A percentile compares a stretch with the other conserved stretches of the same genome.
phyloP scores from a whole-genome alignment of 2,329 filamentous ascomycete species.

The Geosmithia flava region DNA sequence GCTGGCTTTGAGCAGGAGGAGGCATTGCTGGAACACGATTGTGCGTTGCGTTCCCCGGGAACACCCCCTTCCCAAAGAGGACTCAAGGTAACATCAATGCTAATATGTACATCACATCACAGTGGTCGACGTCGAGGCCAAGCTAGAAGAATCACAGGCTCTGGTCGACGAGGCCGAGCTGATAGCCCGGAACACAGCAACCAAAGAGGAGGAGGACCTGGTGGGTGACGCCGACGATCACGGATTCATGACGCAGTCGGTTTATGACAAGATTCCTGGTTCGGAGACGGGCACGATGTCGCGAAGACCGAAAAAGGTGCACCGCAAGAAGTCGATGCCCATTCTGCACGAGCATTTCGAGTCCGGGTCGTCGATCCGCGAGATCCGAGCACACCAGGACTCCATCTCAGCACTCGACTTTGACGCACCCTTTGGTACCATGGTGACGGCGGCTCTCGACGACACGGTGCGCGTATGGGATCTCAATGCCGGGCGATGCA shows the following conservation, averaged over 20 bases:
- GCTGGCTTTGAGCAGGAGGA: conserved; percentile 86
- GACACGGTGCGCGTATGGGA: conserved; percentile 96
- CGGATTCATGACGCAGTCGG: conserved; percentile 92
- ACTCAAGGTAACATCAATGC: not conserved
- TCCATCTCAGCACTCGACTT: conserved; percentile 86
- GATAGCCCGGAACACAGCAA: conserved; percentile 36
- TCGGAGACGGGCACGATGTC: conserved; percentile 31
- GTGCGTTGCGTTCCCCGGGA: conserved; percentile 33
- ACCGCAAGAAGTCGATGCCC: conserved; percentile 75
- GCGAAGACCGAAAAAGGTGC: conserved; percentile 36
- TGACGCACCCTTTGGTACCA: conserved; percentile 89
- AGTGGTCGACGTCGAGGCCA: conserved; percentile 52
- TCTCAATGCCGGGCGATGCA: conserved; percentile 82
- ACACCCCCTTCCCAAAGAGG: not conserved
- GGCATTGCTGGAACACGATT: conserved; percentile 75
- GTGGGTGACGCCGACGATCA: conserved; percentile 33
- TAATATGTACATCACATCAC: not conserved
- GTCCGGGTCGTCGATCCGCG: conserved; percentile 75
- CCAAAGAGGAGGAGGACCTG: conserved; percentile 40
- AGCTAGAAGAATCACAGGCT: conserved; percentile 49
- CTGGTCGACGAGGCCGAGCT: conserved; percentile 46
- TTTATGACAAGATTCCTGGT: conserved; percentile 81
- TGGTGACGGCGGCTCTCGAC: conserved; percentile 86
- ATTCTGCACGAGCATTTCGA: conserved; percentile 93
- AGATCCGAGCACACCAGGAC: conserved; percentile 81